A percentile compares a stretch with the other conserved stretches of the same genome.
Conservation (phyloP, 768 basidiomycete genomes). For the Sutorius australiensis region DNA sequence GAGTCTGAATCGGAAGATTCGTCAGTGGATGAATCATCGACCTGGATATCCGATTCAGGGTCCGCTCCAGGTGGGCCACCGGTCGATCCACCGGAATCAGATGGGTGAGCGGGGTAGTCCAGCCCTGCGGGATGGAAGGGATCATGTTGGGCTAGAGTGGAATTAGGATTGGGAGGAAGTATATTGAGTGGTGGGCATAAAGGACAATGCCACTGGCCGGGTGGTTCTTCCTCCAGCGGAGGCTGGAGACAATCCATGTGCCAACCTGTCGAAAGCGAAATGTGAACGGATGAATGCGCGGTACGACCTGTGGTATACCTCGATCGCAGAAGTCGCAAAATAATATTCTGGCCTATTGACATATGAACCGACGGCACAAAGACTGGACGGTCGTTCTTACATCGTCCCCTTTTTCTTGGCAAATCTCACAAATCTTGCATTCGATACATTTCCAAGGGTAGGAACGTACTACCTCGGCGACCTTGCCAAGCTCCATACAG, state of each 20-base stretch:
- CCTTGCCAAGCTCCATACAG: conserved; percentile 65
- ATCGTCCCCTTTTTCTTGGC: conserved; percentile 80
- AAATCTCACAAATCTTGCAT: conserved; percentile 91
- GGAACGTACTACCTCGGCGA: conserved; percentile 57
- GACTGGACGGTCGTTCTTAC: conserved; percentile 46
- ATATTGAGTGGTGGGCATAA: conserved; percentile 43
- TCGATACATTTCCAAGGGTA: conserved; percentile 89
- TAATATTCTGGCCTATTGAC: conserved; percentile 64
- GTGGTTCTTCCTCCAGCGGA: conserved; percentile 64
- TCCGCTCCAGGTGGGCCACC: conserved; percentile 23
- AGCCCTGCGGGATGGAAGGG: conserved; percentile 39
- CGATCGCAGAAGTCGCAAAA: conserved; percentile 95
- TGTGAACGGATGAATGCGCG: conserved; percentile 2
- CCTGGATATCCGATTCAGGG: conserved; percentile 33
- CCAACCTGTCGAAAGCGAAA: conserved; percentile 52
- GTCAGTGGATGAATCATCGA: conserved; percentile 34
- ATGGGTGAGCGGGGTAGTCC: conserved; percentile 15
- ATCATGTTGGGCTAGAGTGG: conserved; percentile 28
- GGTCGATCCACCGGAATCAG: conserved; percentile 28
- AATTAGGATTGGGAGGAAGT: conserved; percentile 5
- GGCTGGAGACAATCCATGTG: conserved; percentile 79
- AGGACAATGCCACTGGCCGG: conserved; percentile 78
- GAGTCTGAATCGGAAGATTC: conserved; percentile 32
- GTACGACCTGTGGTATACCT: conserved; percentile 42
- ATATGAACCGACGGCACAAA: conserved; percentile 19